Conservation (phyloP, 2,329 filamentous ascomycete genomes). For the Penicillium psychrosexuale region DNA sequence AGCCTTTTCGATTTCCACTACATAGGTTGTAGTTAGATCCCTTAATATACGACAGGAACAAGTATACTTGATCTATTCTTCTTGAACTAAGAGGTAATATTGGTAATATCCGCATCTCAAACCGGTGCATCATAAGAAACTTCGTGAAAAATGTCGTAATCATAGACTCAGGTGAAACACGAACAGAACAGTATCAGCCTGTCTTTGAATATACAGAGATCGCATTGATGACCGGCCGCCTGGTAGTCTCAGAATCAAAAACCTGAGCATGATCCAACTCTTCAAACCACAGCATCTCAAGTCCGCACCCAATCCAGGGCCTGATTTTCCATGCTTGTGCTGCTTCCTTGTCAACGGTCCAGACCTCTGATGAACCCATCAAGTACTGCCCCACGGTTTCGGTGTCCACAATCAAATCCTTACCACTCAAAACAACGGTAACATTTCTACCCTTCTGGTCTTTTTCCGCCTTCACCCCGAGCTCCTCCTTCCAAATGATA, state of each 20-base stretch:
- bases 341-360: conserved; percentile 11
- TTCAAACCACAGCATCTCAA: conserved; percentile 61
- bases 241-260: conserved; percentile 44
- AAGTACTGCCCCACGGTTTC: conserved; percentile 58
- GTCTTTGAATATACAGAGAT: conserved; percentile 16
- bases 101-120: no score
- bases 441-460: conserved; percentile 37
- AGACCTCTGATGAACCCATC: conserved; percentile 27
- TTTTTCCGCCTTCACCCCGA: conserved; percentile 34
- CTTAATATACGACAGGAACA: no score
- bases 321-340: conserved; percentile 16
- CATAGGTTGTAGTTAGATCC: no score
- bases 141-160: no score
- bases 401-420: conserved; percentile 65
- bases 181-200: background rate
- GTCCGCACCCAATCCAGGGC: conserved; percentile 38
- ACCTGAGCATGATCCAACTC: conserved; percentile 63
- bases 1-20: no score
- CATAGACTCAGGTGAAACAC: no score
- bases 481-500: conserved; percentile 66
- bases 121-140: no score
- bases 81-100: no score
- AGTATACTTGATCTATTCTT: no score
- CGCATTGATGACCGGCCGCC: conserved; percentile 16
- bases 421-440: conserved; percentile 57